These are phyloP conservation scores for Eucalyptus viminalis DNA, from an alignment of 345 rosid species.

Conservation along the genomic window DNA sequence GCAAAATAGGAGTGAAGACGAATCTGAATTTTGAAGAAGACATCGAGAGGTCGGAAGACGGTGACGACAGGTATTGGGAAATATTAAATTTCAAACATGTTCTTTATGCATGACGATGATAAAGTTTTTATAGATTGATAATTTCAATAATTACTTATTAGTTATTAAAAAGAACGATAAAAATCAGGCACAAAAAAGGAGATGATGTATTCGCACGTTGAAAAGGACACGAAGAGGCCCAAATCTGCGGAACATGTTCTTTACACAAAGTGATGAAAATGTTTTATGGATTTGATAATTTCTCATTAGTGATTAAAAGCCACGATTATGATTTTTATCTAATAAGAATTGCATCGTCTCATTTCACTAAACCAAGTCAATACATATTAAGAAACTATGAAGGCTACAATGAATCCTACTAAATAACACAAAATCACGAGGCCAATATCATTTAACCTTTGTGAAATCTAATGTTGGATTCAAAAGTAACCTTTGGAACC, in stretches of 20 bases:
- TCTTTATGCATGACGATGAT: not conserved
- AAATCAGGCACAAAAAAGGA: not conserved
- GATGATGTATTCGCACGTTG: not conserved
- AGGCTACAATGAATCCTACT: fast-evolving
- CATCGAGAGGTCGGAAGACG: not conserved
- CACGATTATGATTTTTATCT: not conserved
- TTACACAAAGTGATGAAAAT: fast-evolving
- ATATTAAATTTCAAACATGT: not conserved
- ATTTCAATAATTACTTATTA: not conserved
- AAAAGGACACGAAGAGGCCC: not conserved
- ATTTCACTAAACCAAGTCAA: not conserved
- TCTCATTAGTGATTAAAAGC: not conserved
- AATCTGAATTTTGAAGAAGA: too few species aligned
- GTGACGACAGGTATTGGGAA: not conserved
- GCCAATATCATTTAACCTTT: not conserved
- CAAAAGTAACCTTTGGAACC: not conserved
- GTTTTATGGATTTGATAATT: not conserved
- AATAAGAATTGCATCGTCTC: not conserved
- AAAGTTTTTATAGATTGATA: not conserved
- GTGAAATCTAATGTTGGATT: not conserved
- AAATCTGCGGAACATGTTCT: fast-evolving
- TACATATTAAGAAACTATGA: not conserved
- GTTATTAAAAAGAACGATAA: fast-evolving
- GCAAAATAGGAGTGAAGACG: too few species aligned
- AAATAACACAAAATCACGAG: not conserved